Conservation (phyloP, 164 flowering plant genomes). For the Nymphaea thermarum region DNA sequence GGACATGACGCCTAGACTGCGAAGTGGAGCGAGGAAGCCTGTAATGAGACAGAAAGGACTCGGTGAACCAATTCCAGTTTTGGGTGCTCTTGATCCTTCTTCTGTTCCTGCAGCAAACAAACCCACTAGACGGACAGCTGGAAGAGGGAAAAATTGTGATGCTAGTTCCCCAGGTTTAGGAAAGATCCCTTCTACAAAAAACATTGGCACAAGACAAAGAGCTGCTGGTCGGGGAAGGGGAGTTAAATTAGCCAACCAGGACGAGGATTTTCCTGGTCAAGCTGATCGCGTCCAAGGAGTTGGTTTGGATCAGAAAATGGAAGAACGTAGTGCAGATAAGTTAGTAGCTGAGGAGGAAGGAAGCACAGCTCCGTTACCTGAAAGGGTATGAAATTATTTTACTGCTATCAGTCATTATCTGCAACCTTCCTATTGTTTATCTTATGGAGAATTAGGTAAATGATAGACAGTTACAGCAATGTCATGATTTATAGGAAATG, state of each 20-base stretch:
- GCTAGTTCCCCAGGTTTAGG: slow-evolving; percentile 2
- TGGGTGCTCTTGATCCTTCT: slow-evolving; percentile 14
- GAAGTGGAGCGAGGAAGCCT: slow-evolving; percentile 27
- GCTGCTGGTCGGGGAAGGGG: slow-evolving; percentile 23
- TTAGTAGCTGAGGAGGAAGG: slow-evolving; percentile 28
- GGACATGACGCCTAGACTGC: slow-evolving; percentile 30
- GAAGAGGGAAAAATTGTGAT: slow-evolving; percentile 18
- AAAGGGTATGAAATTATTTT: slow-evolving; percentile 18
- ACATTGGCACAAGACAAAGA: slow-evolving; percentile 13
- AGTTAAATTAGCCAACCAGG: slow-evolving; percentile 15
- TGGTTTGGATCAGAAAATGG: slow-evolving; percentile 18
- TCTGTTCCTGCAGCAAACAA: slow-evolving; percentile 14
- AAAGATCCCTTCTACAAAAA: slow-evolving; percentile 7
- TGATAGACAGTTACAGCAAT: too few species aligned
- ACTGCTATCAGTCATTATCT: background rate
- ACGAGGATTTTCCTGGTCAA: slow-evolving; percentile 14
- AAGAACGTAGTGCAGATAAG: slow-evolving; percentile 20
- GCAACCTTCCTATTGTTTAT: background rate
- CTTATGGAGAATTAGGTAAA: too few species aligned
- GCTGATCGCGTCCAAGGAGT: slow-evolving; percentile 8
- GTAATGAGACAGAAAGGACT: slow-evolving; percentile 21
- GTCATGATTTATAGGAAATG: too few species aligned
- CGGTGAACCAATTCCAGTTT: background rate
- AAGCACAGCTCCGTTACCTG: slow-evolving; percentile 31
- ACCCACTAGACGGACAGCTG: slow-evolving; percentile 15